These are phyloP conservation scores for Ettlia oleoabundans DNA, from an alignment of 139 green algal genomes.

Conservation along the genomic window DNA sequence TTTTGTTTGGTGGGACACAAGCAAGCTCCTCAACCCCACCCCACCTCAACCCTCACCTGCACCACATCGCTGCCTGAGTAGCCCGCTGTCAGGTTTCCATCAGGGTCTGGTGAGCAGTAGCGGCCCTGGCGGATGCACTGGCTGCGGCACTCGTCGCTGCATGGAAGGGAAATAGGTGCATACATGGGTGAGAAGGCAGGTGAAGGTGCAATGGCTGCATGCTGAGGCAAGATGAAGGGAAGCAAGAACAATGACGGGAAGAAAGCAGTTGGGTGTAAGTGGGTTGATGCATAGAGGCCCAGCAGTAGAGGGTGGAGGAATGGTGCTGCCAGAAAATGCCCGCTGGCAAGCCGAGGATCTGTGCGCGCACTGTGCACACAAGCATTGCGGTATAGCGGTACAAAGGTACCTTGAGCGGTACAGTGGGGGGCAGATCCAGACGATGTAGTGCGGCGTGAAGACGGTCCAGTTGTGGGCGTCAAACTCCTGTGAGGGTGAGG, in stretches of 20 bases:
- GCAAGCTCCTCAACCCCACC: too few species aligned
- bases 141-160: conserved; percentile 70
- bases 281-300: too few species aligned
- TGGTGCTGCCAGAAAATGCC: too few species aligned
- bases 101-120: conserved; percentile 90
- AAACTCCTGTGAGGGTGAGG: conserved; percentile 47
- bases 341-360: too few species aligned
- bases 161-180: neutral
- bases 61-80: conserved; percentile 77
- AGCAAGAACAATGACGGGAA: too few species aligned
- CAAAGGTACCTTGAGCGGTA: conserved; percentile 58
- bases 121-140: conserved; percentile 86
- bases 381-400: too few species aligned
- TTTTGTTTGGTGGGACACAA: too few species aligned
- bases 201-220: too few species aligned
- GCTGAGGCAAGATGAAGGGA: too few species aligned
- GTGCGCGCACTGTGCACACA: too few species aligned
- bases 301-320: too few species aligned
- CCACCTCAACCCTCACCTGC: conserved; percentile 43
- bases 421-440: conserved; percentile 76
- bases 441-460: conserved; percentile 93
- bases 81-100: conserved; percentile 63
- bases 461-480: conserved; percentile 69
- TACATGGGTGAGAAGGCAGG: neutral
- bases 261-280: too few species aligned